Conservation (phyloP, 2,329 filamentous ascomycete species). For the Setomelanomma holmii region DNA sequence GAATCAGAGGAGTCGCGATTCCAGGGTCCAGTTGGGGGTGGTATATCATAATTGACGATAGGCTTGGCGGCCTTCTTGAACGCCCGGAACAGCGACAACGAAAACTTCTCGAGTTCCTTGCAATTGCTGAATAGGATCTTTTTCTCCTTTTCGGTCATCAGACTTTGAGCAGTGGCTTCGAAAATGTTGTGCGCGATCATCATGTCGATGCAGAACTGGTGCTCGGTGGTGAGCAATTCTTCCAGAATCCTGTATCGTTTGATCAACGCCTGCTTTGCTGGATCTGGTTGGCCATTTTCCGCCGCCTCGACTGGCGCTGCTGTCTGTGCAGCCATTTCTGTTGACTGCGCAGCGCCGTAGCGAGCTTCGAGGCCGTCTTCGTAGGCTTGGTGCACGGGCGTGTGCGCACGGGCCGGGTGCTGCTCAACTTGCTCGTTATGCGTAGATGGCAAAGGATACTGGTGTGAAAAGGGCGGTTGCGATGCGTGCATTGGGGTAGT, state of each 20-base stretch:
- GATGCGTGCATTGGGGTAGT: constrained; percentile 6
- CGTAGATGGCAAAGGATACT: constrained; percentile 13
- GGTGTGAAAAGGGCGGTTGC: constrained; percentile 21
- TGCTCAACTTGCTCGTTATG: constrained; percentile 27
- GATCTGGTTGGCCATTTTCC: constrained; percentile 28
- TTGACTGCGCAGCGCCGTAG: constrained; percentile 25
- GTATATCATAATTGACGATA: constrained; percentile 67
- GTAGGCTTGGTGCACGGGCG: constrained; percentile 25
- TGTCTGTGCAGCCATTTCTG: constrained; percentile 15
- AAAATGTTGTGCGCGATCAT: constrained; percentile 98
- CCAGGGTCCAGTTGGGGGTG: constrained; percentile 33
- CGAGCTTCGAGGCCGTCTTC: constrained; percentile 26
- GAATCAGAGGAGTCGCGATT: constrained; percentile 31
- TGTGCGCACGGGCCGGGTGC: constrained; percentile 31
- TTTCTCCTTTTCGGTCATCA: constrained; percentile 82
- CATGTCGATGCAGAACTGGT: constrained; percentile 91
- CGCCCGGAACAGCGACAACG: constrained; percentile 76
- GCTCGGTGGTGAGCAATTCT: constrained; percentile 91
- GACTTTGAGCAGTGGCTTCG: constrained; percentile 85
- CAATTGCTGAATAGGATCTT: constrained; percentile 93
- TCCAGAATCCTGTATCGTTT: constrained; percentile 86
- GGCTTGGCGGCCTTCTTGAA: constrained; percentile 81
- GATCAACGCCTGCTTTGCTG: constrained; percentile 58
- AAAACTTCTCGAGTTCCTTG: constrained; percentile 87
- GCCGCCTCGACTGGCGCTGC: constrained; percentile 16